Evolutionary conservation across 345 rosid species (phyloP), one percentile per base, ranked within the genome.

Genomic region (Lepidium aucheri): DNA sequence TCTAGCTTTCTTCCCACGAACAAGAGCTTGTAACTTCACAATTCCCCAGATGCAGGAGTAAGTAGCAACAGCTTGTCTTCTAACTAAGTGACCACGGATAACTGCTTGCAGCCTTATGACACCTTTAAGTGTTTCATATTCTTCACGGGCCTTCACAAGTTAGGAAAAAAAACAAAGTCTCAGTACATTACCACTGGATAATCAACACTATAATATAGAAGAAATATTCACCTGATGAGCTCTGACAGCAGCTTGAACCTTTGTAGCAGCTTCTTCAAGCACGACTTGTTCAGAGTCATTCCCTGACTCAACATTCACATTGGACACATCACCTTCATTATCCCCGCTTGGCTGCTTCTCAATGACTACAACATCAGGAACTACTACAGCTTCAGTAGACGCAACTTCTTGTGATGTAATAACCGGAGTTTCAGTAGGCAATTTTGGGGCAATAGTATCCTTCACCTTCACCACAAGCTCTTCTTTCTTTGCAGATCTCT

Each of bases 31-130:
- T 56, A 91, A 38, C 80, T 78, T 86, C 35, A 91, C 78, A 75
- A 86, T 76, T 39, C 84, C 85, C 74, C 74, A 76, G 39, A 85
- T 72, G 77, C 89, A 85, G 1, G 45, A 72, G 62, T 88, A 77
- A 9, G 91, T 91, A 53, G 91, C 86, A 82, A 82, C 75, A 54
- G 96, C 97, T 80, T 91, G 93, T 71, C 88, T 83, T 77, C 97
- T 82, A 49, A 88, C 94, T 64, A 91, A 68, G 79, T 73, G 90
- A 46, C 97, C 97, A 67, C 89, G 91, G 34, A 86, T 69, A 52
- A 88, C 65, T 49, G 91, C 89, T 75, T 91, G 97, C 68, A 91
- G 63, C 77, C 79, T 85, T 63, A 81, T 74, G 49, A 83, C 78
- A 60, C 88, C 77, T 76, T 86, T 82, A 43, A 85, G 85, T 15